These are phyloP conservation scores for Pyrenula aspistea DNA, from an alignment of 495 filamentous ascomycete genomes.

Conservation along the genomic window DNA sequence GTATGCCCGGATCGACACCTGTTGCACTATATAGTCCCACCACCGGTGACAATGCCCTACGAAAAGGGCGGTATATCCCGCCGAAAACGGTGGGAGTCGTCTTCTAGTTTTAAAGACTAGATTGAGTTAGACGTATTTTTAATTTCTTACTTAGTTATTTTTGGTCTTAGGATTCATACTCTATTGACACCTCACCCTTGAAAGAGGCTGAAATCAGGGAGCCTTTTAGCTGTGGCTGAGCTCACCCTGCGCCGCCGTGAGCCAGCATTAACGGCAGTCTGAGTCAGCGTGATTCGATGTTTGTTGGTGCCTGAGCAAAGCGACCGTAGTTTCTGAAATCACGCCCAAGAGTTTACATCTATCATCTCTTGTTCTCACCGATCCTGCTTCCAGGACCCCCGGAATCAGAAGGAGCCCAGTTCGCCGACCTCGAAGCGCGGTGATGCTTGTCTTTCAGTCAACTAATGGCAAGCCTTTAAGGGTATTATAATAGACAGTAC, in stretches of 20 bases:
- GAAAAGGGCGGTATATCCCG: background rate
- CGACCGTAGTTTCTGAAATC: background rate
- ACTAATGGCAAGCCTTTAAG: background rate
- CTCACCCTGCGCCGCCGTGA: background rate
- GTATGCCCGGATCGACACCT: background rate
- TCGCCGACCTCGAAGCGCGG: background rate
- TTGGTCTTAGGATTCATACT: background rate
- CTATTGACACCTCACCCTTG: background rate
- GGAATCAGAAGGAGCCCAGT: background rate
- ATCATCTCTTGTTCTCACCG: background rate
- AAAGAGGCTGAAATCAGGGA: background rate
- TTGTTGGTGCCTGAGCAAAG: background rate
- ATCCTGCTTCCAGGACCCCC: background rate
- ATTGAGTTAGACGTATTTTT: background rate
- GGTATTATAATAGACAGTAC: background rate
- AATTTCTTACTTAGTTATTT: background rate
- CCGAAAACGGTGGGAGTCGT: background rate
- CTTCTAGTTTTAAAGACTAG: background rate
- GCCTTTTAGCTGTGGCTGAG: background rate
- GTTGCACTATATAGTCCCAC: slow-evolving; percentile 1
- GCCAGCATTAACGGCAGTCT: background rate
- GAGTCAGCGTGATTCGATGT: background rate
- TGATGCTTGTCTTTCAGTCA: background rate
- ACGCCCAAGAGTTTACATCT: background rate
- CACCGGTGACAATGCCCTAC: slow-evolving; percentile 1